Base-by-base conservation (phyloP, 2,329 filamentous ascomycete genomes). In the Coniochaeta prunicola region DNA sequence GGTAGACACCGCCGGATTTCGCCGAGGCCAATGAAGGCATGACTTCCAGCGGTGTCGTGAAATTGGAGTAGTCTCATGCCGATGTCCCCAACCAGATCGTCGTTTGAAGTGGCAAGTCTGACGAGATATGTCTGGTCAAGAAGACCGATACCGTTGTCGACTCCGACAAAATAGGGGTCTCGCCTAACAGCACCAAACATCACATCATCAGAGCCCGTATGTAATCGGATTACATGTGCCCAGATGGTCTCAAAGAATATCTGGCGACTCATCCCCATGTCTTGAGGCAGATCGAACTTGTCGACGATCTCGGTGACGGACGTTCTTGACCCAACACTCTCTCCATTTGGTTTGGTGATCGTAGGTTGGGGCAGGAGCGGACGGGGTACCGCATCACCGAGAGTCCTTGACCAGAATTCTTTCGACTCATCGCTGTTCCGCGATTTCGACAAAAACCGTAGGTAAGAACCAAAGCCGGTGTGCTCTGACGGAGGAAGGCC, bases 341-440 rank as follows among this genome's bases (percentile, higher is more conserved):
- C 57, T n/a, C 59, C 54, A 21, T 58, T 45, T 19, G 57, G 56
- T 19, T 56, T 57, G n/a, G 56, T 59, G 33, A 40, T 17, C 26
- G 56, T 56, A 42, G 17, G 6, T 4, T 21, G 40, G 40, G 34
- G 50, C 26, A 19, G 26, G 24, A 58, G 57, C 7, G 38, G 33
- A 38, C 54, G 34, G 42, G 33, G 54, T 17, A 40, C 19, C 19
- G 54, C 54, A 56, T 56, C 54, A 7, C 40, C 40, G 2, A 42
- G 40, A 42, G 40, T 21, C n/a, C 21, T 42, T 4, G 40, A 19
- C 40, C 40, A 42, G 40, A 42, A 42, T 12, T 42, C 40, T 24
- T 21, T 19, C n/a, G 40, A 42, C n/a, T 42, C n/a, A 24, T 42
- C 40, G n/a, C 17, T 24, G n/a, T 42, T 42, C 19, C 40, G 19